Evolutionary conservation across 805 yeast species (phyloP).

Genomic region (Jamesozyma gamospora): DNA sequence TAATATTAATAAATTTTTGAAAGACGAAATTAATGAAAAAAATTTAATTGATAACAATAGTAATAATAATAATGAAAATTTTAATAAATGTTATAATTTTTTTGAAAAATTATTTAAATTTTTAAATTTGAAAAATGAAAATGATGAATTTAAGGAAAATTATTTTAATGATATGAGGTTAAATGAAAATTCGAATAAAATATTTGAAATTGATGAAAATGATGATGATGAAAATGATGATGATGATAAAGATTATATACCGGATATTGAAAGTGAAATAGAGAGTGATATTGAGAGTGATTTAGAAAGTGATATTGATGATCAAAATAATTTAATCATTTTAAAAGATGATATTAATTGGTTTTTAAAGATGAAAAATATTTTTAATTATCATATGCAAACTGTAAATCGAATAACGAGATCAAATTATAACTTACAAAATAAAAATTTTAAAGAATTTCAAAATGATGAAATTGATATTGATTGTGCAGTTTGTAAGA

Average conservation of each 20-base stretch:
- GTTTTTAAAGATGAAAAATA: not conserved
- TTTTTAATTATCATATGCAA: not conserved
- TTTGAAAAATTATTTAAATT: too few species aligned
- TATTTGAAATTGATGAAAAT: too few species aligned
- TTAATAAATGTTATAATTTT: too few species aligned
- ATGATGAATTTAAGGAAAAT: too few species aligned
- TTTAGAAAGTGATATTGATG: too few species aligned
- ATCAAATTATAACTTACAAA: constrained; percentile 1
- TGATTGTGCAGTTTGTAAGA: constrained; percentile 75
- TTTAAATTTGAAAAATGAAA: too few species aligned
- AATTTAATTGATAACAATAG: not conserved
- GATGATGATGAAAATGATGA: not conserved
- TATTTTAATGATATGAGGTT: too few species aligned
- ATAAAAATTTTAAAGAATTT: not conserved
- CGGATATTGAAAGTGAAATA: too few species aligned
- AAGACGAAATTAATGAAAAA: too few species aligned
- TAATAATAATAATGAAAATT: not conserved
- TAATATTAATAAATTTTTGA: constrained; percentile 4
- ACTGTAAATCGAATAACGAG: constrained; percentile 3
- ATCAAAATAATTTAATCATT: not conserved
- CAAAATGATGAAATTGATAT: constrained; percentile 11
- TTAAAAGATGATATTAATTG: not conserved
- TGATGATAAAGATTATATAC: not conserved
- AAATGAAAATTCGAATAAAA: too few species aligned
- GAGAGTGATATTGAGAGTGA: too few species aligned